Evolutionary conservation across 2,329 filamentous ascomycete species (phyloP), one percentile per base, ranked within the genome.

Genomic region (Pseudogymnoascus sp.): DNA sequence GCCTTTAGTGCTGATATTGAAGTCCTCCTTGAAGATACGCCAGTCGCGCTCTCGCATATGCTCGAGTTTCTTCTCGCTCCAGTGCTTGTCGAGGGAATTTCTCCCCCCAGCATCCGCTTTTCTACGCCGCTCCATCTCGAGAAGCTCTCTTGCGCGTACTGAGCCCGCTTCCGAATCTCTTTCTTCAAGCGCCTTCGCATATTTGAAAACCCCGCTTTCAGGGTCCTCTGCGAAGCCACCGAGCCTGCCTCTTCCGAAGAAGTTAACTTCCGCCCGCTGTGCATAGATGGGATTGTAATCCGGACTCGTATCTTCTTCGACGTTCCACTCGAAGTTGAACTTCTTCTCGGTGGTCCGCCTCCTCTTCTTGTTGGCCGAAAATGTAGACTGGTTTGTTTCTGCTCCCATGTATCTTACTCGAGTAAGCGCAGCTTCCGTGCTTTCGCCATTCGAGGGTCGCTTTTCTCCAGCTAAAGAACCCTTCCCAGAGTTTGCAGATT

Each of bases 1-100:
- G 61, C 94, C 94, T 73, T 96, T 97, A 7, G 91, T 96, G 38
- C 87, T 81, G 71, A 99, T 99, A 67, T 94, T 95, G 76, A 96
- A 97, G 74, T 99, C 92, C 73, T 97, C 94, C 75, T 97, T 99
- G 84, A 99, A 96, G 67, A 99, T 97, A 71, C 94, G 89, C 94
- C 94, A 99, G 74, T 99, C 94, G 71, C 94, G 82, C 75, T 97
- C 92, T 63, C 90, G 89, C 94, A 99, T 99, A 68, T 96, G 89
- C 12, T 89, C 84, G 63, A 97, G 77, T 63, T 81, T 82, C 83
- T 99, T 99, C 71, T 96, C 90, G 60, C 89, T 91, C 94, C 94
- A 99, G 74, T 96, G 91, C 73, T 92, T 92, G 67, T 95, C 92
- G 60, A 95, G 79, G 33, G 86, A 86, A 64, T 86, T 90, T 63